These are phyloP conservation scores for Beauveria medogensis DNA, from an alignment of 2,329 filamentous ascomycete species.

Conservation along the genomic window DNA sequence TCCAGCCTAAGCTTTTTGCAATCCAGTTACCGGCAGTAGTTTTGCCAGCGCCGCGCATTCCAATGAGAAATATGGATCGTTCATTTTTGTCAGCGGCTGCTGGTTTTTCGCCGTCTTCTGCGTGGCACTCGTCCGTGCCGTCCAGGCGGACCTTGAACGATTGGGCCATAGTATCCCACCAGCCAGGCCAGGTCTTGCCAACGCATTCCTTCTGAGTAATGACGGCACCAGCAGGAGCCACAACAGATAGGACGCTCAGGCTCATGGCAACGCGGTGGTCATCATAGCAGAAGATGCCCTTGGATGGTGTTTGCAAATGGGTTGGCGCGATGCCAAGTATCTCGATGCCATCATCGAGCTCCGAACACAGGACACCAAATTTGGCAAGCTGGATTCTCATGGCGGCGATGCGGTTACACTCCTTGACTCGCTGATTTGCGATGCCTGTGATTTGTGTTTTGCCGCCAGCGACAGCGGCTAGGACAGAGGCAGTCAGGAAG, in stretches of 20 bases:
- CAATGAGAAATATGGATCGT: constrained; percentile 84
- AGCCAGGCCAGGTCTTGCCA: constrained; percentile 97
- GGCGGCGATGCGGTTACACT: constrained; percentile 91
- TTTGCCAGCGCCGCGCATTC: constrained; percentile 95
- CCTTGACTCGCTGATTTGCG: constrained; percentile 95
- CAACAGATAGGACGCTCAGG: constrained; percentile 79
- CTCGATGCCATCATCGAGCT: constrained; percentile 92
- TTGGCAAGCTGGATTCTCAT: constrained; percentile 95
- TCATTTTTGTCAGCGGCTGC: constrained; percentile 21
- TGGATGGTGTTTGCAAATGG: constrained; percentile 46
- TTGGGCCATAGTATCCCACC: constrained; percentile 85
- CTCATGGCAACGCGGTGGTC: constrained; percentile 98
- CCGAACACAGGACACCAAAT: constrained; percentile 77
- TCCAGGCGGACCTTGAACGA: constrained; percentile 70
- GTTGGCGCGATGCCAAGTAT: constrained; percentile 45
- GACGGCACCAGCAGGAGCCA: constrained; percentile 62
- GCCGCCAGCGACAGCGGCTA: constrained; percentile 80
- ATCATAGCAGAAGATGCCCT: constrained; percentile 83
- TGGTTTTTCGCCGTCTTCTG: constrained; percentile 15
- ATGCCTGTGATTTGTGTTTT: constrained; percentile 87
- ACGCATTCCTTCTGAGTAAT: constrained; percentile 88
- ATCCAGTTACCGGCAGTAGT: constrained; percentile 89
- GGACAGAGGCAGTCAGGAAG: constrained; percentile 87
- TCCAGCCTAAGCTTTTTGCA: constrained; percentile 63
- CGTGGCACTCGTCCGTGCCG: constrained; percentile 52